Base-by-base conservation (phyloP, 768 basidiomycete genomes). In the Tulasnella sp. region DNA sequence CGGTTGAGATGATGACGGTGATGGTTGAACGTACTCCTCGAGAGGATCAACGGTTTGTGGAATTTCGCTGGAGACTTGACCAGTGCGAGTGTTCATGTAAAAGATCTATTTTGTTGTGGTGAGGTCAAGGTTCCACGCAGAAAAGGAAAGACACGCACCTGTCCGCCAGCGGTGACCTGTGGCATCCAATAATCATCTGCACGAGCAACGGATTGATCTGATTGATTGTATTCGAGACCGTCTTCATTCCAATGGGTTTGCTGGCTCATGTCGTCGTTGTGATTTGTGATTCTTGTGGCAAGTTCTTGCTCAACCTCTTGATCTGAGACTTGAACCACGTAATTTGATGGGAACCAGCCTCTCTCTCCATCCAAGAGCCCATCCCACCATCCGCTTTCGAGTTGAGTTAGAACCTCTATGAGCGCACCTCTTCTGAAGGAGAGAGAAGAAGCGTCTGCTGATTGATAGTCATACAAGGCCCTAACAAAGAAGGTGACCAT, bases 381-480 rank as follows among this genome's bases (percentile, higher is more conserved):
- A 64, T 99, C 93, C 95, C 92, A 96, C 93, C 93, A 99, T 13
- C 93, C 93, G 4, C 86, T 86, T 32, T 87, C 84, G 48, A 96
- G 78, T 59, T 81, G 82, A 9, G 83, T 86, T 47, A 93, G 73
- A 54, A 98, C 89, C 65, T 96, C 89, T 57, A 99, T 95, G 58
- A 96, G 75, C 62, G 96, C 91, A 57, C 81, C 83, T 58, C 76
- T 78, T 56, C 65, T 71, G 65, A 99, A 98, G 13, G 86, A 86
- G 37, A 99, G 76, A 0, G 93, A 85, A 2, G 90, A 89, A 37
- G 77, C 71, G 59, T 96, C 91, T 60, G 82, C 71, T n/a, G 86
- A 81, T 58, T 80, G 73, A 65, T 91, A 92, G 67, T 90, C 85
- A 64, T 93, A 99, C 48, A 89, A 71, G 3, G 93, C 93, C 44